These are phyloP conservation scores for Cladophialophora bantiana DNA, from an alignment of 2,329 filamentous ascomycete species.

Conservation along the genomic window DNA sequence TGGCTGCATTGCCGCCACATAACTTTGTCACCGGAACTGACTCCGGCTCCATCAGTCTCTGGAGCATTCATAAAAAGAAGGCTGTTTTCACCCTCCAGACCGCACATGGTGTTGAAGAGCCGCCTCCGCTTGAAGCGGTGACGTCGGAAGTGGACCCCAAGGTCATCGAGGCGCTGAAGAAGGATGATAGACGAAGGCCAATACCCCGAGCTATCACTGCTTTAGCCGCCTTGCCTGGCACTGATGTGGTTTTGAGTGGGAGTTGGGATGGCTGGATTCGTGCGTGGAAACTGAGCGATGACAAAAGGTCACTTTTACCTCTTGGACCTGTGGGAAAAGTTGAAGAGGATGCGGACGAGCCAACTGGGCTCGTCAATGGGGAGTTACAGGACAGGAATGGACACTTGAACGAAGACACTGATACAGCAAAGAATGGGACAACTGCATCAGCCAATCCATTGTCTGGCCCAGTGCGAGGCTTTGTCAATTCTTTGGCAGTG, in stretches of 20 bases:
- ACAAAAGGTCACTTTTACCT: constrained; percentile 78
- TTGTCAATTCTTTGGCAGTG: constrained; percentile 87
- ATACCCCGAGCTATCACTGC: constrained; percentile 89
- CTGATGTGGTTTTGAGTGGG: constrained; percentile 86
- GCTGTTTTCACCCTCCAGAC: constrained; percentile 79
- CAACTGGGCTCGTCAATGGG: constrained; percentile 21
- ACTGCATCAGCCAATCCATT: constrained; percentile 38
- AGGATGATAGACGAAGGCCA: constrained; percentile 64
- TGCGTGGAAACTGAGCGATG: constrained; percentile 82
- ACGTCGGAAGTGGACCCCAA: constrained; percentile 74
- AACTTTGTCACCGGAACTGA: constrained; percentile 94
- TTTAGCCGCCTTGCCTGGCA: constrained; percentile 83
- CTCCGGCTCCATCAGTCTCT: constrained; percentile 84
- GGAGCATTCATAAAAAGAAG: constrained; percentile 94
- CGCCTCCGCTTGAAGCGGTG: constrained; percentile 70
- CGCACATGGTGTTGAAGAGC: constrained; percentile 83
- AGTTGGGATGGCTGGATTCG: constrained; percentile 93
- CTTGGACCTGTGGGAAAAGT: constrained; percentile 70
- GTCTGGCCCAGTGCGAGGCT: constrained; percentile 56
- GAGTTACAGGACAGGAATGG: constrained; percentile 12
- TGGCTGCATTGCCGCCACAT: constrained; percentile 88
- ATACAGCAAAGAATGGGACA: constrained; percentile 11
- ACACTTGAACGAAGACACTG: constrained; percentile 29
- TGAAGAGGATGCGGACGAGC: constrained; percentile 25
- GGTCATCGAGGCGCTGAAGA: constrained; percentile 54